phyloP scores from a whole-genome alignment of 805 yeast species.

The Yueomyces sinensis region DNA sequence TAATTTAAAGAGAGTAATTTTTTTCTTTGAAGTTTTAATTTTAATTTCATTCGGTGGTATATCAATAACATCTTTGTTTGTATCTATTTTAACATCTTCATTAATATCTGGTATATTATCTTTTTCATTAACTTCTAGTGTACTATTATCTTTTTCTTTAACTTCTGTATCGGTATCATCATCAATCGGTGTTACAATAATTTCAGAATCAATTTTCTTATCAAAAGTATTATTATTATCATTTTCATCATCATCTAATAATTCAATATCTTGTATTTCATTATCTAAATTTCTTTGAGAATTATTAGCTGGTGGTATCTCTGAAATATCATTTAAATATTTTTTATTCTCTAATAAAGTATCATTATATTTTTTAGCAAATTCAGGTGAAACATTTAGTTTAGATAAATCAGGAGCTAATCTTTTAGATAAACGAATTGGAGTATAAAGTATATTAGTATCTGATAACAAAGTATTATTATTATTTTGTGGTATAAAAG shows the following conservation, averaged over 20 bases:
- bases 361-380: constrained; percentile 26
- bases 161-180: neutral
- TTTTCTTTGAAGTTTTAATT: neutral
- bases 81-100: neutral
- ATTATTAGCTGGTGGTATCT: no score
- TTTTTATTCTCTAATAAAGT: constrained; percentile 5
- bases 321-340: neutral
- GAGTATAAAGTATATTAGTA: neutral
- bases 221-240: neutral
- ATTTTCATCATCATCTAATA: neutral
- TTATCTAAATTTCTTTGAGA: neutral
- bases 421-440: constrained; percentile 3
- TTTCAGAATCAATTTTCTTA: neutral
- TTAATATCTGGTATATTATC: neutral
- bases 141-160: neutral
- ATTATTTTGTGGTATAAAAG: no score
- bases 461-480: neutral
- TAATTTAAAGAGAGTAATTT: neutral
- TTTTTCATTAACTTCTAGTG: neutral
- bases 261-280: neutral
- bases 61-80: no score
- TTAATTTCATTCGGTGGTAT: neutral
- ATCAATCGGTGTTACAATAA: no score
- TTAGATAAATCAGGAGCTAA: constrained; percentile 22
- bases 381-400: constrained; percentile 22